Percentiles rank a stretch among this genome's conserved stretches.
phyloP scores from a whole-genome alignment of 176 grass and related monocot species.

The Avena sativa region DNA sequence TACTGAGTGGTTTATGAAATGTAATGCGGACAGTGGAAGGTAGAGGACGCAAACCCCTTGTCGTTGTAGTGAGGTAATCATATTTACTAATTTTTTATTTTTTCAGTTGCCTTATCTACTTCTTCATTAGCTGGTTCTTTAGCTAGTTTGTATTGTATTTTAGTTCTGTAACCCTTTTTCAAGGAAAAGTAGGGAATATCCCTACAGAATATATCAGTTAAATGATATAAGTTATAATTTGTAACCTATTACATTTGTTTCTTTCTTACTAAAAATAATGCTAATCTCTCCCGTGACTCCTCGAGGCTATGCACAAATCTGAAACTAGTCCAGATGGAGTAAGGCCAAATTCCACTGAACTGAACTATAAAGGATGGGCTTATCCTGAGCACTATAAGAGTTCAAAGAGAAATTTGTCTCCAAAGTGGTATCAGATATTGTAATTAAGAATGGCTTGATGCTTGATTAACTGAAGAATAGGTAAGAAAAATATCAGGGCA shows the following conservation, averaged over 20 bases:
- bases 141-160: neutral
- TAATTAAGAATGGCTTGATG: neutral
- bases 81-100: neutral
- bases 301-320: slow-evolving; percentile 25
- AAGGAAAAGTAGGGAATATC: neutral
- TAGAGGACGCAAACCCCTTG: neutral
- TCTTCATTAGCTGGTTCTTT: neutral
- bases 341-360: slow-evolving; percentile 10
- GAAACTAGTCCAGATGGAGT: neutral
- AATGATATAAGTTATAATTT: neutral
- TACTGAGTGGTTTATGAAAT: slow-evolving; percentile 22
- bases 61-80: neutral
- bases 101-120: neutral
- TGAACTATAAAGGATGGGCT: slow-evolving; percentile 6
- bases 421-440: slow-evolving; percentile 2
- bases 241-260: neutral
- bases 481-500: neutral
- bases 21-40: neutral
- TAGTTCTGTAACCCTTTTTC: neutral
- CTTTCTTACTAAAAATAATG: neutral
- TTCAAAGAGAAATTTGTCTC: slow-evolving; percentile 24
- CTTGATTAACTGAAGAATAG: slow-evolving; percentile 1
- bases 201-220: neutral
- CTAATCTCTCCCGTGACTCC: neutral
- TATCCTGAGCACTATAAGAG: neutral